A percentile compares a stretch with the other conserved stretches of the same genome.
Conservation (phyloP, 2,329 filamentous ascomycete species). For the Stagonosporopsis rhizophila region DNA sequence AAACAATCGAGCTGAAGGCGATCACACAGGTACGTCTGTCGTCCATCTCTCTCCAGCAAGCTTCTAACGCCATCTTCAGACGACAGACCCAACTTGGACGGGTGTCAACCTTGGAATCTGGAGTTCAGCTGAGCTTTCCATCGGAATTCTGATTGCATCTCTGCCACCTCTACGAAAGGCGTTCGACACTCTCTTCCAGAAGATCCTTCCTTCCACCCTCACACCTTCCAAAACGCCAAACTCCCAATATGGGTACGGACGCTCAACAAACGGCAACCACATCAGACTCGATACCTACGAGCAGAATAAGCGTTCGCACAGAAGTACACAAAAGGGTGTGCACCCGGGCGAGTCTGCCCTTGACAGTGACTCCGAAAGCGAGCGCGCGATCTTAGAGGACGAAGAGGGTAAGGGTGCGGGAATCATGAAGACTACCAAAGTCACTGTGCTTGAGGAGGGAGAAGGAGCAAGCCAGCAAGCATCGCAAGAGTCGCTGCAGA, state of each 20-base stretch:
- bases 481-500: conserved; percentile 12
- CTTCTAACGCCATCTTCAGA: conserved; percentile 5
- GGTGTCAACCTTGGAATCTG: conserved; percentile 37
- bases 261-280: conserved; percentile 20
- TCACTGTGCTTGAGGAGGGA: conserved; percentile 23
- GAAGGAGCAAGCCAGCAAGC: conserved; percentile 7
- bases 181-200: conserved; percentile 29
- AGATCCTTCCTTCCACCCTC: conserved; percentile 26
- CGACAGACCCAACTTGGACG: conserved; percentile 35
- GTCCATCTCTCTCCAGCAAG: neutral
- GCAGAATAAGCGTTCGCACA: conserved; percentile 13
- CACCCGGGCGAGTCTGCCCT: conserved; percentile 30
- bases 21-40: conserved; percentile 11
- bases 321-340: conserved; percentile 9
- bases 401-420: conserved; percentile 27
- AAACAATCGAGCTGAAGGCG: conserved; percentile 33
- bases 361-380: conserved; percentile 36
- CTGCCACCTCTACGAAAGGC: conserved; percentile 37
- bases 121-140: conserved; percentile 32
- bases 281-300: conserved; percentile 22
- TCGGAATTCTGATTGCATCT: conserved; percentile 33
- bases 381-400: conserved; percentile 35
- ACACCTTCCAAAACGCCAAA: conserved; percentile 11
- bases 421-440: conserved; percentile 36
- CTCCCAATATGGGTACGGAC: conserved; percentile 18